Conservation (phyloP, 441 rosid genomes). For the Mallotus japonicus region DNA sequence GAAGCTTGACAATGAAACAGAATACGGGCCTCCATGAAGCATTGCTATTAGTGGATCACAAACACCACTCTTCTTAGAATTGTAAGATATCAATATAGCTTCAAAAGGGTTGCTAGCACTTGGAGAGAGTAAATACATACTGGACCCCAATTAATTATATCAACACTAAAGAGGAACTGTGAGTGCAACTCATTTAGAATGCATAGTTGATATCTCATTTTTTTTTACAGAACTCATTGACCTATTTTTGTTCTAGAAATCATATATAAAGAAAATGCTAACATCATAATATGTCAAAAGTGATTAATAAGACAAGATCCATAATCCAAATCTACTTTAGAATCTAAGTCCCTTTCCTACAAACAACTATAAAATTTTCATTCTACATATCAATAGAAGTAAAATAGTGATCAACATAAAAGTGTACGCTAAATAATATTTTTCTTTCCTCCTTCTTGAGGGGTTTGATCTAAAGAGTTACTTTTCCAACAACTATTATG, state of each 20-base stretch:
- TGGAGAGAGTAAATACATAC: conserved; percentile 23
- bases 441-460: not conserved
- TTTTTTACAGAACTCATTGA: too few relatives aligned
- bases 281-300: too few relatives aligned
- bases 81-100: conserved; percentile 72
- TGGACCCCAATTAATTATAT: not conserved
- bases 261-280: too few relatives aligned
- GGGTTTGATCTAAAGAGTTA: not conserved
- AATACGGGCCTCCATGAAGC: conserved; percentile 94
- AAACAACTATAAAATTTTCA: not conserved
- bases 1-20: conserved; percentile 57
- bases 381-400: not conserved
- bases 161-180: not conserved
- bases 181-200: not conserved
- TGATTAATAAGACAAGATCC: not conserved
- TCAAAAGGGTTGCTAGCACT: conserved; percentile 75
- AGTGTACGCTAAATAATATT: not conserved
- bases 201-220: too few relatives aligned
- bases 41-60: conserved; percentile 64
- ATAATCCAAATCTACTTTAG: not conserved
- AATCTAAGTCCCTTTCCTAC: not conserved
- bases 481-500: not conserved
- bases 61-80: conserved; percentile 36
- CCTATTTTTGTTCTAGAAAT: too few relatives aligned
- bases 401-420: not conserved